Conservation (phyloP, 805 yeast genomes). For the Cyberlindnera nakhonratchasimensis region DNA sequence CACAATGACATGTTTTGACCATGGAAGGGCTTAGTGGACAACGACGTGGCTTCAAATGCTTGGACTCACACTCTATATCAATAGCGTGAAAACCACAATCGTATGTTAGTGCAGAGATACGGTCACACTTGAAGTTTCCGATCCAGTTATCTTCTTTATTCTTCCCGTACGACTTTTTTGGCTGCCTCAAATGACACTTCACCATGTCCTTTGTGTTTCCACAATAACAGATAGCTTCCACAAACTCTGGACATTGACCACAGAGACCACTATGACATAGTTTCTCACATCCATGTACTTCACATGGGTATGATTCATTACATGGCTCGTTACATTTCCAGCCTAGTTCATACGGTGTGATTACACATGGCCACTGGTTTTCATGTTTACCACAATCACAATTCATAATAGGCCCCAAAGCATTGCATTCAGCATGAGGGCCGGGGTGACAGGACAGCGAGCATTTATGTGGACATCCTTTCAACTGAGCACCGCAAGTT, state of each 20-base stretch:
- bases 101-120: conserved; percentile 42
- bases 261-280: conserved; percentile 81
- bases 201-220: conserved; percentile 49
- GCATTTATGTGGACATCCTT: conserved; percentile 70
- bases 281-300: conserved; percentile 58
- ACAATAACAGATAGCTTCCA: conserved; percentile 67
- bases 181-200: conserved; percentile 42
- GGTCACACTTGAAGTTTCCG: conserved; percentile 50
- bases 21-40: conserved; percentile 66
- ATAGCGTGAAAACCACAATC: conserved; percentile 69
- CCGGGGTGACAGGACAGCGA: conserved; percentile 83
- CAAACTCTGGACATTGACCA: conserved; percentile 58
- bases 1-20: conserved; percentile 76
- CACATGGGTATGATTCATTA: conserved; percentile 62
- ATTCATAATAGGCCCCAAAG: conserved; percentile 64
- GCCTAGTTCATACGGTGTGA: conserved; percentile 63
- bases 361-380: conserved; percentile 67
- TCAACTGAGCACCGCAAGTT: conserved; percentile 58
- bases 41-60: conserved; percentile 29
- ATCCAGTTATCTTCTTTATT: conserved; percentile 39
- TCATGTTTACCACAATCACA: conserved; percentile 73
- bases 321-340: conserved; percentile 69
- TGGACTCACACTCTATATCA: conserved; percentile 39
- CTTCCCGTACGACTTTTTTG: conserved; percentile 31
- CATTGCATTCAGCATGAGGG: conserved; percentile 77